Percentiles rank a stretch among this genome's conserved stretches.
Evolutionary conservation across 139 green algal species (phyloP).

Genomic region (Chlorella sp.): DNA sequence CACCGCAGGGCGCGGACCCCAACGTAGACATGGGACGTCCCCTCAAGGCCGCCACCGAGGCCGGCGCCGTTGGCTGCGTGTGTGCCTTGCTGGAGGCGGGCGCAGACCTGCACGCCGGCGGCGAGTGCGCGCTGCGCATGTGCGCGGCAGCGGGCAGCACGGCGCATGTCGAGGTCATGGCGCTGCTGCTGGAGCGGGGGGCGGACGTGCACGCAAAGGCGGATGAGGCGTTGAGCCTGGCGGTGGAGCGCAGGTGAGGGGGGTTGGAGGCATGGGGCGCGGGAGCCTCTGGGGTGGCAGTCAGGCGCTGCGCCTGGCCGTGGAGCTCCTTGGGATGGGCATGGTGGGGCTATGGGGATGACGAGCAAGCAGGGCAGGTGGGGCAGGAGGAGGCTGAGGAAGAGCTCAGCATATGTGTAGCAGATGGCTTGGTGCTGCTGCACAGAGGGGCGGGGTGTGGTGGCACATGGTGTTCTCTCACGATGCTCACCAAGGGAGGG

Average conservation of each 20-base stretch:
- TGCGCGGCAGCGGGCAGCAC: neutral
- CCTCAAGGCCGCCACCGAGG: neutral
- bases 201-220: slow-evolving; percentile 5
- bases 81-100: neutral
- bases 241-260: slow-evolving; percentile 4
- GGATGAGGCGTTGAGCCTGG: slow-evolving; percentile 7
- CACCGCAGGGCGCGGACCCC: neutral
- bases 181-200: slow-evolving; percentile 1
- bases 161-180: neutral
- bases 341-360: too few relatives aligned
- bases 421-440: neutral
- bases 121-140: neutral
- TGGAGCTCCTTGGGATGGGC: too few relatives aligned
- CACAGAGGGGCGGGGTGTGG: neutral
- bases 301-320: too few relatives aligned
- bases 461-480: neutral
- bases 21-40: neutral
- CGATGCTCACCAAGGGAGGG: neutral
- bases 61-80: neutral
- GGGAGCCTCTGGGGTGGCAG: too few relatives aligned
- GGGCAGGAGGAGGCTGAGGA: neutral
- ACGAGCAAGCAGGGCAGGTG: neutral
- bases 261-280: too few relatives aligned
- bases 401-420: neutral
- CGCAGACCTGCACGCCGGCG: neutral